phyloP scores from a whole-genome alignment of 2,329 filamentous ascomycete genomes.

The Fusarium ambrosium region DNA sequence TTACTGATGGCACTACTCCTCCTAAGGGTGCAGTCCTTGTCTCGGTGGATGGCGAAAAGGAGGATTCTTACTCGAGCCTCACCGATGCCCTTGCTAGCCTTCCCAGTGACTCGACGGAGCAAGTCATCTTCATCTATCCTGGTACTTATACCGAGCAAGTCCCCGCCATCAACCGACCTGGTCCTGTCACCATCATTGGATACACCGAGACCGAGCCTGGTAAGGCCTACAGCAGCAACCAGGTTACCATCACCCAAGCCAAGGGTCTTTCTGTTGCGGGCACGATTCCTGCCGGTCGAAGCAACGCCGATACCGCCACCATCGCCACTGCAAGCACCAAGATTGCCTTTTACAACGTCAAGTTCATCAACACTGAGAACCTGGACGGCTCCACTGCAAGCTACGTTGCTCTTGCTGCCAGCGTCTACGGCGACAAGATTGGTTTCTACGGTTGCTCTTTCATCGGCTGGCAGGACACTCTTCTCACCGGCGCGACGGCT shows the following conservation, averaged over 20 bases:
- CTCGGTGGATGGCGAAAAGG: slow-evolving; percentile 46
- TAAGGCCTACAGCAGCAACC: slow-evolving; percentile 26
- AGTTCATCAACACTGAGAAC: slow-evolving; percentile 59
- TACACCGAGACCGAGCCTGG: slow-evolving; percentile 44
- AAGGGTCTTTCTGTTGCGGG: slow-evolving; percentile 27
- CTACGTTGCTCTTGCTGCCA: slow-evolving; percentile 56
- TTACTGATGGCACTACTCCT: slow-evolving; percentile 57
- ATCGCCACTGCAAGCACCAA: slow-evolving; percentile 30
- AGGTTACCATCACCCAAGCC: slow-evolving; percentile 35
- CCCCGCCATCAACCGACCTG: slow-evolving; percentile 25
- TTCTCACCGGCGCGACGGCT: slow-evolving; percentile 55
- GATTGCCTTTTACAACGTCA: slow-evolving; percentile 73
- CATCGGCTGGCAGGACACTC: slow-evolving; percentile 63
- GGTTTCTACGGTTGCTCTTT: slow-evolving; percentile 58
- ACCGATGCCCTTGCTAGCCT: slow-evolving; percentile 48
- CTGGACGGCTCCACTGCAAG: slow-evolving; percentile 53
- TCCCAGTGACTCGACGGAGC: slow-evolving; percentile 38
- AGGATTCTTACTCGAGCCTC: slow-evolving; percentile 47
- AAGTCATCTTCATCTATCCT: slow-evolving; percentile 54
- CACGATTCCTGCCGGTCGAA: slow-evolving; percentile 33
- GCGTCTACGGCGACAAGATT: slow-evolving; percentile 49
- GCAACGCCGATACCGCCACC: slow-evolving; percentile 40
- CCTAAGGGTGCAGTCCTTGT: slow-evolving; percentile 59
- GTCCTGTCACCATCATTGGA: slow-evolving; percentile 37
- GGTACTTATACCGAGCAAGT: slow-evolving; percentile 70